Evolutionary conservation across 1,284 basidiomycete species (phyloP).

Genomic region (Thecaphora frezii): DNA sequence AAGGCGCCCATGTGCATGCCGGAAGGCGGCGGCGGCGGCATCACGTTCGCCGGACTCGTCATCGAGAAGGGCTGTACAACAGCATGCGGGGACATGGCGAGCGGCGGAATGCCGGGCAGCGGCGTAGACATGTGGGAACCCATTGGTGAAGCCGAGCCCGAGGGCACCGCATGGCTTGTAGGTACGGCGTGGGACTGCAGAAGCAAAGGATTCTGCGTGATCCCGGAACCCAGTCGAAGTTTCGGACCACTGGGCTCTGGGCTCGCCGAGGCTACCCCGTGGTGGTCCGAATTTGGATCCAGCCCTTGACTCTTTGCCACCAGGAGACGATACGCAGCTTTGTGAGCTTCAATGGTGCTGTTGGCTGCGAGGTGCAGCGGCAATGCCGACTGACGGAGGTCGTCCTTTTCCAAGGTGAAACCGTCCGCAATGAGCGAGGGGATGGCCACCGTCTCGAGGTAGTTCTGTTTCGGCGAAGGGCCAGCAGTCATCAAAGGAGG

Average conservation of each 20-base stretch:
- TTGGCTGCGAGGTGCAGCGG: constrained; percentile 44
- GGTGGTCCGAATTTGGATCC: not conserved
- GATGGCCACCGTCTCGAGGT: constrained; percentile 48
- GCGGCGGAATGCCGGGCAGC: too few species aligned
- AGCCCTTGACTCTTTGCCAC: constrained; percentile 15
- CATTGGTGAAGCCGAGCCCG: not conserved
- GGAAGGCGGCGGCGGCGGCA: too few species aligned
- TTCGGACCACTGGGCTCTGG: not conserved
- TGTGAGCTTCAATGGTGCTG: constrained; percentile 43
- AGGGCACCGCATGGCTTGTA: not conserved
- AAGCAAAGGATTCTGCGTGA: not conserved
- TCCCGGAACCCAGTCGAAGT: not conserved
- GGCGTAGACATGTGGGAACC: not conserved
- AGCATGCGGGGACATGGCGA: not conserved
- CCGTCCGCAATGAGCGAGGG: constrained; percentile 50
- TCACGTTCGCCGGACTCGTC: not conserved
- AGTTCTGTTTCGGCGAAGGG: constrained; percentile 11
- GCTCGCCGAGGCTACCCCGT: not conserved
- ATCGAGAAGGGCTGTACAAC: not conserved
- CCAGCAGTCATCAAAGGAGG: too few species aligned
- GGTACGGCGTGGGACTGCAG: not conserved
- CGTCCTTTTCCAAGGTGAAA: constrained; percentile 55
- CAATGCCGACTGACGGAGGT: constrained; percentile 50
- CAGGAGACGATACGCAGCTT: constrained; percentile 32
- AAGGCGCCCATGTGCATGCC: too few species aligned